phyloP scores from a whole-genome alignment of 164 flowering plant genomes.

The Macadamia integrifolia region DNA sequence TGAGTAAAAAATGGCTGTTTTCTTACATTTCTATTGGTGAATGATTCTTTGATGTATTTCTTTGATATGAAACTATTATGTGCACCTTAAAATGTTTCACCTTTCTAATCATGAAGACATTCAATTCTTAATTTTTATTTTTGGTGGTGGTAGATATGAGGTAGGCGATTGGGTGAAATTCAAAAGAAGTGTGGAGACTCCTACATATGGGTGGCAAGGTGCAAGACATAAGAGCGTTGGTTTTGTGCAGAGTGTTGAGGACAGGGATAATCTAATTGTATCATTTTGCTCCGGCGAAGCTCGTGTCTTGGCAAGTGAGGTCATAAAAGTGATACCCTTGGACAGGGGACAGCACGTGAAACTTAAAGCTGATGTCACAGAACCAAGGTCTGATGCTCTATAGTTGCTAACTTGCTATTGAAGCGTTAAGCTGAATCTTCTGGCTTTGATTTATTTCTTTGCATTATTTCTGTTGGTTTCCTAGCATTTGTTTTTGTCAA shows the following conservation, averaged over 20 bases:
- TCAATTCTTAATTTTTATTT: constrained; percentile 4
- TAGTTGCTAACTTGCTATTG: too few species aligned
- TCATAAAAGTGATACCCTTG: constrained; percentile 80
- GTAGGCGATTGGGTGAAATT: constrained; percentile 97
- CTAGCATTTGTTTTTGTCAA: too few species aligned
- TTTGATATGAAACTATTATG: not conserved
- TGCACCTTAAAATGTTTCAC: not conserved
- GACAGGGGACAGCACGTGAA: constrained; percentile 98
- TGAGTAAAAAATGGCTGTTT: constrained; percentile 30
- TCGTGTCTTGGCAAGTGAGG: constrained; percentile 72
- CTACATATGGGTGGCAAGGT: constrained; percentile 97
- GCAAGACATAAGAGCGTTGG: constrained; percentile 88
- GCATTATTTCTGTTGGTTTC: too few species aligned
- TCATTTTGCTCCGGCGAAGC: constrained; percentile 96
- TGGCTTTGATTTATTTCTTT: too few species aligned
- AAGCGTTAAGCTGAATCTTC: too few species aligned
- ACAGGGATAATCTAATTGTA: constrained; percentile 68
- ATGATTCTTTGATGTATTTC: constrained; percentile 2
- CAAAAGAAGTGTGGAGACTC: constrained; percentile 63
- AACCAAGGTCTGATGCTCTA: constrained; percentile 63
- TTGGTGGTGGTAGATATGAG: constrained; percentile 48
- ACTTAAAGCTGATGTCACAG: constrained; percentile 76
- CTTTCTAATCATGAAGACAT: constrained; percentile 1
- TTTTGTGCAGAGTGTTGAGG: constrained; percentile 76
- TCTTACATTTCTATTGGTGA: not conserved